Evolutionary conservation across 1,284 basidiomycete species (phyloP).

Genomic region (Rhodotorula sp.): DNA sequence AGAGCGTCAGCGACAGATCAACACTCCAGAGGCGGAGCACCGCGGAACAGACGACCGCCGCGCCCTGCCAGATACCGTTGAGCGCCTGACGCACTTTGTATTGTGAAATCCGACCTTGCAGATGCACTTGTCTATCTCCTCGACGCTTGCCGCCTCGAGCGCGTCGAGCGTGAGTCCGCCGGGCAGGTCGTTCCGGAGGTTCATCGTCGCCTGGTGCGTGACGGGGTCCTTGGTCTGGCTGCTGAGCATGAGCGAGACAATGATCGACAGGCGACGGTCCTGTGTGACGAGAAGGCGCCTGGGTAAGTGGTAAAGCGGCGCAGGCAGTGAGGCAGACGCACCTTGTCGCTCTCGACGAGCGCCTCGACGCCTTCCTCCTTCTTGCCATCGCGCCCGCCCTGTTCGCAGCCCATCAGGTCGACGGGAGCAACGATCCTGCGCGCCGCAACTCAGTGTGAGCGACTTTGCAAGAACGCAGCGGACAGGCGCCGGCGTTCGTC

Average conservation of each 20-base stretch:
- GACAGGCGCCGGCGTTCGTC: not conserved
- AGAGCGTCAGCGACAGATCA: not conserved
- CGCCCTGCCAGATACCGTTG: too few relatives aligned
- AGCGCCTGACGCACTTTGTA: slow-evolving; percentile 42
- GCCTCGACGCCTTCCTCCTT: slow-evolving; percentile 20
- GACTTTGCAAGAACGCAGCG: too few relatives aligned
- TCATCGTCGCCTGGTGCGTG: slow-evolving; percentile 64
- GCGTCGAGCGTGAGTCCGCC: slow-evolving; percentile 75
- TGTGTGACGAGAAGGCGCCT: slow-evolving; percentile 47
- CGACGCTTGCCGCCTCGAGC: slow-evolving; percentile 66
- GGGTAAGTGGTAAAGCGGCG: not conserved
- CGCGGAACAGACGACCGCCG: too few relatives aligned
- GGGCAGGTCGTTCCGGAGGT: slow-evolving; percentile 71
- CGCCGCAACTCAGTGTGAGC: not conserved
- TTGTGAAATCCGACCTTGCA: slow-evolving; percentile 54
- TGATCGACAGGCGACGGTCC: slow-evolving; percentile 77
- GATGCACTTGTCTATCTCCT: slow-evolving; percentile 57
- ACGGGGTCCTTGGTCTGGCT: slow-evolving; percentile 80
- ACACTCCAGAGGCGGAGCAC: too few relatives aligned
- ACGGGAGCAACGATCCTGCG: slow-evolving; percentile 70
- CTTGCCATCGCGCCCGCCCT: slow-evolving; percentile 57
- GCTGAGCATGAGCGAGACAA: slow-evolving; percentile 91
- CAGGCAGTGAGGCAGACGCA: not conserved
- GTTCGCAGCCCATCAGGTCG: slow-evolving; percentile 85
- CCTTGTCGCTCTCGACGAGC: slow-evolving; percentile 8